Evolutionary conservation across 176 grass and related monocot genomes (phyloP).

Genomic region (Otatea glauca): DNA sequence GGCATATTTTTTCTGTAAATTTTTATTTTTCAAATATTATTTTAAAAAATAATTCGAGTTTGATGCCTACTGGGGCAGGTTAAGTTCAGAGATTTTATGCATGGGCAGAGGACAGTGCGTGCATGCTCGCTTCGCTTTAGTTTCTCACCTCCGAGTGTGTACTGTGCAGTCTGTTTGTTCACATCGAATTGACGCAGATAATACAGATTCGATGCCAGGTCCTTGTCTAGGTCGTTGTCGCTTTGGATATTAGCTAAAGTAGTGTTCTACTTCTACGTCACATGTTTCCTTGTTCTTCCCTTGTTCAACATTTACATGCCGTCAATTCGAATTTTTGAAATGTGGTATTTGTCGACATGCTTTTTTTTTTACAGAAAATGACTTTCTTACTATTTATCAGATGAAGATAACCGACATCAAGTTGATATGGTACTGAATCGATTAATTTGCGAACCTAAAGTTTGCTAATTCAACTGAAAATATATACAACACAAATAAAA

Average conservation of each 20-base stretch:
- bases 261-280: neutral
- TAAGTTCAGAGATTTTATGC: neutral
- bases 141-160: neutral
- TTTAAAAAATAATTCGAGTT: too few relatives aligned
- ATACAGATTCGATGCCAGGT: too few relatives aligned
- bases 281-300: neutral
- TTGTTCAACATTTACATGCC: neutral
- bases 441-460: neutral
- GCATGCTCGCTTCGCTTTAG: neutral
- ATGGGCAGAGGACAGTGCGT: neutral
- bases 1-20: too few relatives aligned
- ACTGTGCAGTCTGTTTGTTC: too few relatives aligned
- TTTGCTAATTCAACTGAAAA: neutral
- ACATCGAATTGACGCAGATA: too few relatives aligned
- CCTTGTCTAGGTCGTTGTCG: neutral
- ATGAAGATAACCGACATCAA: neutral
- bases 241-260: neutral
- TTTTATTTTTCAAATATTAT: too few relatives aligned
- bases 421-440: neutral
- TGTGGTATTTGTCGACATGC: too few relatives aligned
- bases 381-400: neutral
- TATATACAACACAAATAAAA: neutral
- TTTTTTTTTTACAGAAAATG: neutral
- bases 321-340: neutral
- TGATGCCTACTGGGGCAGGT: neutral